Evolutionary conservation across 352 stramenopile species (phyloP), one percentile per base, ranked within the genome.

Genomic region (Globisporangium parvum): DNA sequence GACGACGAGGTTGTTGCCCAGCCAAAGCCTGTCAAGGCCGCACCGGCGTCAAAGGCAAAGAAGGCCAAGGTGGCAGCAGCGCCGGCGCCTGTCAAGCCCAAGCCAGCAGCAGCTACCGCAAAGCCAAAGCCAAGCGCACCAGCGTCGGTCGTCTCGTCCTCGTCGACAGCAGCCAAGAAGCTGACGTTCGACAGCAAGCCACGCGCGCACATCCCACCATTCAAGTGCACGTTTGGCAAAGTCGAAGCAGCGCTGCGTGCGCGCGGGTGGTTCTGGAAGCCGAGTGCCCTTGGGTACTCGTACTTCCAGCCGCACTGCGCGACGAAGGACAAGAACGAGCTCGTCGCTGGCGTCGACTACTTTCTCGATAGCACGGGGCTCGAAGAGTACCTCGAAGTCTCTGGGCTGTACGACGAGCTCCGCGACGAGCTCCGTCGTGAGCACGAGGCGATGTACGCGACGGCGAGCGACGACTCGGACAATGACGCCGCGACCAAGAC

Each of bases 211-310:
- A 78, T 86, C 39, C 79, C 81, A 24, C 49, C 65, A 6, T 88
- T 92, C 53, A 81, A 87, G 49, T 68, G 71, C 51, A 71, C 63
- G 15, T 81, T 77, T 44, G 81, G 81, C 26, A 87, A 75, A 47
- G 53, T 88, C 28, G 81, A 92, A 57, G 50, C 26, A 4, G 81
- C 87, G 41, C 51, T 92, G 3, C 67, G 65, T 20, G 52, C 31
- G 26, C 75, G 73, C 31, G 81, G 81, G 21, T 92, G 81, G 81
- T 87, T 73, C 60, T 92, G 79, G 79, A 81, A 75, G 35, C 28
- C 33, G 18, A 50, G 55, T 20, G 58, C 47, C 18, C 63, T 73
- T 9, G 68, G 69, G n/a, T 90, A 60, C 55, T 62, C 62, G 6
- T 92, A 88, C 61, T 88, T 71, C 55, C 65, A 76, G 55, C 79